Conservation (phyloP, 2,329 filamentous ascomycete genomes). For the Camptophora hylomeconis region DNA sequence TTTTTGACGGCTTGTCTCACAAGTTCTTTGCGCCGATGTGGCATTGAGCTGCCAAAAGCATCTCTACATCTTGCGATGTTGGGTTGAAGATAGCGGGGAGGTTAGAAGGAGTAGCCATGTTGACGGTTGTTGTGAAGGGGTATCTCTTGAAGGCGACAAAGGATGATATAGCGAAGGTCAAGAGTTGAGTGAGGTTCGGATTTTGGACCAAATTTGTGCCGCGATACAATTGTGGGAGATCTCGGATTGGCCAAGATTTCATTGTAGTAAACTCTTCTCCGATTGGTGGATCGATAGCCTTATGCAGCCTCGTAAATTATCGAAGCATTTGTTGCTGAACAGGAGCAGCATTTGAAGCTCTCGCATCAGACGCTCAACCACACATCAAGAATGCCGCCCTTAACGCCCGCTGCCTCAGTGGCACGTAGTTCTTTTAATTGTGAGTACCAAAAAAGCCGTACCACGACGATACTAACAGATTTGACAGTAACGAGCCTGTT, state of each 20-base stretch:
- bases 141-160: conserved; percentile 19
- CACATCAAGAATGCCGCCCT: conserved; percentile 12
- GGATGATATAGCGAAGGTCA: no score
- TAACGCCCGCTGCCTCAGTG: conserved; percentile 6
- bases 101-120: conserved; percentile 64
- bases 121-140: conserved; percentile 34
- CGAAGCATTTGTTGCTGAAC: no score
- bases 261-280: no score
- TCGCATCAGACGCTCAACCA: no score
- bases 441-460: conserved; percentile 1
- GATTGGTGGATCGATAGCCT: no score
- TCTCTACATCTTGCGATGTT: conserved; percentile 97
- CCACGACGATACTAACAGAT: conserved; percentile 4
- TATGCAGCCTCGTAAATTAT: no score
- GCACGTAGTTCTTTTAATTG: conserved; percentile 13
- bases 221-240: no score
- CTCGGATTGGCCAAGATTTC: no score
- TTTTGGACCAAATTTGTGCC: no score
- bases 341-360: no score
- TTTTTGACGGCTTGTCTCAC: no score
- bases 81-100: conserved; percentile 93
- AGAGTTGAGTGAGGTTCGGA: no score
- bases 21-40: conserved; percentile 99
- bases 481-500: conserved; percentile 13
- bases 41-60: conserved; percentile 91